Conservation (phyloP, 2,329 filamentous ascomycete species). For the Clonostachys chloroleuca region DNA sequence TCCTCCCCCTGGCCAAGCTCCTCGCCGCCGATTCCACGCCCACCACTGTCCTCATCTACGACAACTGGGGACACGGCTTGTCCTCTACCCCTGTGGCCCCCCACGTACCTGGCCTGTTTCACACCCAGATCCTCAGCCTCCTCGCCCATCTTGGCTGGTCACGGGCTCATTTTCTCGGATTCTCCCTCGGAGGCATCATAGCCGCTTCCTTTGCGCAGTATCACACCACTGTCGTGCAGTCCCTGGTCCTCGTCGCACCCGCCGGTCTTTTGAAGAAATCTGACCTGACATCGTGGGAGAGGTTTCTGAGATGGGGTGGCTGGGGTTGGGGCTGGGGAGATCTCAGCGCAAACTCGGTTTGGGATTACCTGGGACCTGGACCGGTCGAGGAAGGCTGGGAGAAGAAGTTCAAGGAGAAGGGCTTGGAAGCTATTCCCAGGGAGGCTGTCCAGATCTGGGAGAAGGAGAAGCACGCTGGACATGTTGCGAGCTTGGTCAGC, state of each 20-base stretch:
- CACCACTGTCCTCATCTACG: slow-evolving; percentile 34
- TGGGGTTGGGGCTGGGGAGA: slow-evolving; percentile 18
- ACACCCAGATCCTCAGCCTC: slow-evolving; percentile 28
- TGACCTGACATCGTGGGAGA: slow-evolving; percentile 17
- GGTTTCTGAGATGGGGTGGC: slow-evolving; percentile 14
- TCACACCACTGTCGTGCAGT: slow-evolving; percentile 18
- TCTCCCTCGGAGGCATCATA: slow-evolving; percentile 40
- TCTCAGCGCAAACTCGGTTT: slow-evolving; percentile 15
- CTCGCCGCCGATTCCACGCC: slow-evolving; percentile 26
- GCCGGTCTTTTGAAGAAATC: slow-evolving; percentile 30
- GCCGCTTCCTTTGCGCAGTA: slow-evolving; percentile 28
- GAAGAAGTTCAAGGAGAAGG: slow-evolving; percentile 28
- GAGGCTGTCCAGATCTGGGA: slow-evolving; percentile 22
- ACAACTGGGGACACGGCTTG: slow-evolving; percentile 51
- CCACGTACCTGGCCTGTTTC: slow-evolving; percentile 35
- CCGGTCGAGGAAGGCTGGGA: slow-evolving; percentile 37
- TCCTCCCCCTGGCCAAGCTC: slow-evolving; percentile 31
- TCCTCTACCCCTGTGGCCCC: slow-evolving; percentile 36
- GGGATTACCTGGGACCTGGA: slow-evolving; percentile 36
- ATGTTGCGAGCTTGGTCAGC: slow-evolving; percentile 36
- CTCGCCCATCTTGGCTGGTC: slow-evolving; percentile 34
- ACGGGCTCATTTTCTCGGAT: slow-evolving; percentile 38
- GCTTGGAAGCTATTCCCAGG: slow-evolving; percentile 33
- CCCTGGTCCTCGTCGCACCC: slow-evolving; percentile 37
- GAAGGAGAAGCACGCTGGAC: slow-evolving; percentile 45